phyloP scores from a whole-genome alignment of 768 basidiomycete species.

The Krasilnikovozyma curviuscula region DNA sequence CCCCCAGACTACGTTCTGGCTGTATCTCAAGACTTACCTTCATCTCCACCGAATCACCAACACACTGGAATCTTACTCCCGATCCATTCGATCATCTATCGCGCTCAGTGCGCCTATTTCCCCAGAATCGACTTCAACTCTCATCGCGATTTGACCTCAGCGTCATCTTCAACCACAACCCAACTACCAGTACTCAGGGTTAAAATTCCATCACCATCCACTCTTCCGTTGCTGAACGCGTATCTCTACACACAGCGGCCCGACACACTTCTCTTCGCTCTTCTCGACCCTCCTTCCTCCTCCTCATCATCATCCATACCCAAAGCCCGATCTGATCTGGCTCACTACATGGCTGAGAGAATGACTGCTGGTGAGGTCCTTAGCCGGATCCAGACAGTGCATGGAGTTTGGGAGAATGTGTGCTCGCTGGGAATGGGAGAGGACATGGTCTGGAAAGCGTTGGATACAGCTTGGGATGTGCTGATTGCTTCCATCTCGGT shows the following conservation, averaged over 20 bases:
- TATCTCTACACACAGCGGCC: slow-evolving; percentile 11
- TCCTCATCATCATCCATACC: background rate
- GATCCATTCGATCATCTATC: slow-evolving; percentile 10
- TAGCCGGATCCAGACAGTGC: slow-evolving; percentile 2
- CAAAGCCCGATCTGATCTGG: slow-evolving; percentile 2
- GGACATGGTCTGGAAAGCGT: slow-evolving; percentile 3
- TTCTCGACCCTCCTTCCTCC: background rate
- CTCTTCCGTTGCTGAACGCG: slow-evolving; percentile 8
- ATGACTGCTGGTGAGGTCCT: background rate
- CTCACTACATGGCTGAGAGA: background rate
- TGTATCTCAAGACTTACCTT: slow-evolving; percentile 1
- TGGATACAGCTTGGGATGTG: slow-evolving; percentile 9
- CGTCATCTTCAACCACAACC: background rate
- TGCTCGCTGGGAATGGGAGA: slow-evolving; percentile 7
- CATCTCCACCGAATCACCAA: background rate
- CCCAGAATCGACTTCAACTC: slow-evolving; percentile 6
- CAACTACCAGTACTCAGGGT: slow-evolving; percentile 5
- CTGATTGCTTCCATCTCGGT: slow-evolving; percentile 3
- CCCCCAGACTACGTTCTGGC: slow-evolving; percentile 11
- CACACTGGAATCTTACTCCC: slow-evolving; percentile 6
- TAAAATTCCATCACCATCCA: slow-evolving; percentile 4
- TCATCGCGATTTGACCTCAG: background rate
- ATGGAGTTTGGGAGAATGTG: slow-evolving; percentile 5
- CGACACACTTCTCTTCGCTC: slow-evolving; percentile 6
- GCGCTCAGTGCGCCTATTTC: slow-evolving; percentile 7